Conservation (phyloP, 257 asterid species). For the Gardenia jasminoides region DNA sequence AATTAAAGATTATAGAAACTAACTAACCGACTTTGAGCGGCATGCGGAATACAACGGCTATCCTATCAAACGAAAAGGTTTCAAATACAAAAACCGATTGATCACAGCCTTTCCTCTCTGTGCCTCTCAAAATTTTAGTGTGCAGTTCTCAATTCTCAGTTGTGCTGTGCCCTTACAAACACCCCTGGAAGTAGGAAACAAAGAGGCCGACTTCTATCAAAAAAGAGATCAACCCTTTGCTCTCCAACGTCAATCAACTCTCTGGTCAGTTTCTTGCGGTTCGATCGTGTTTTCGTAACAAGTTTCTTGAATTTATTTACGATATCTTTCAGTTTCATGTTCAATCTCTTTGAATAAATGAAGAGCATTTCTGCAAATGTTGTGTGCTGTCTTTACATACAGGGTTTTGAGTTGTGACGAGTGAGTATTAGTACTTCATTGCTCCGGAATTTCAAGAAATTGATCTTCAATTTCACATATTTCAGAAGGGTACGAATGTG, state of each 20-base stretch:
- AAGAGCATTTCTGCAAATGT: background rate
- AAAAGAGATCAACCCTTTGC: too few relatives aligned
- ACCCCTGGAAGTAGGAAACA: too few relatives aligned
- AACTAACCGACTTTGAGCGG: constrained; percentile 42
- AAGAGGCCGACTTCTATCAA: too few relatives aligned
- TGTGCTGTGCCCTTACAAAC: too few relatives aligned
- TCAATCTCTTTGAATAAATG: background rate
- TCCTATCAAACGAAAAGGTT: constrained; percentile 5
- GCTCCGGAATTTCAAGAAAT: constrained; percentile 7
- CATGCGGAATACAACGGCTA: constrained; percentile 53
- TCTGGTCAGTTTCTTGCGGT: too few relatives aligned
- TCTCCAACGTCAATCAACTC: too few relatives aligned
- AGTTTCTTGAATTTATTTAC: background rate
- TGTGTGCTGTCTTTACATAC: background rate
- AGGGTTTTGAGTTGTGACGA: background rate
- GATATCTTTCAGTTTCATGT: background rate
- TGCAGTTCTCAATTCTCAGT: too few relatives aligned
- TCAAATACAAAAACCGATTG: constrained; percentile 42
- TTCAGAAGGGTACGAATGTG: background rate
- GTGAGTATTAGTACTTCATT: background rate
- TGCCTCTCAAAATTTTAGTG: background rate
- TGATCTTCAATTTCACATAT: background rate
- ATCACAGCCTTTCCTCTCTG: constrained; percentile 11
- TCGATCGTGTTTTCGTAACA: too few relatives aligned
- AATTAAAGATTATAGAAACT: background rate